Base-by-base conservation (phyloP, 139 green algal species). In the Chlorella sp. region DNA sequence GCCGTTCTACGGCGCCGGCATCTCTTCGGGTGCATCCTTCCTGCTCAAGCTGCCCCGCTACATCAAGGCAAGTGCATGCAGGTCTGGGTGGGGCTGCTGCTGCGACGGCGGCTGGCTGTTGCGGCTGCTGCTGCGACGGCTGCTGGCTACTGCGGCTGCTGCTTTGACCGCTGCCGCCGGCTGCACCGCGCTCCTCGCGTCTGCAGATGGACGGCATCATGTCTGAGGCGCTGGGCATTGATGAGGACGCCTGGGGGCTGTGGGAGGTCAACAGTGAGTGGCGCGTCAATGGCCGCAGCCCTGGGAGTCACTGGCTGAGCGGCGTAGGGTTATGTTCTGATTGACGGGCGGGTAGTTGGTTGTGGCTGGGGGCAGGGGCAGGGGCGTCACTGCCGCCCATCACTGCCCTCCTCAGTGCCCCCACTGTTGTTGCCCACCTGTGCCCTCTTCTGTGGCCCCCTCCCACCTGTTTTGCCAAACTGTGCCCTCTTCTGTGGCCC, bases 201-300 rank as follows among this genome's bases (percentile, higher is more conserved):
- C 34, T 67, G 60, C 60, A 67, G 60, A 67, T 67, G 60, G 60
- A 67, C 26, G 69, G 69, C 47, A 38, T 75, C 34, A 55, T 75
- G 69, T 75, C 69, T 30, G 69, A 75, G 69, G 69, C 69, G 23
- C 69, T 75, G 3, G 69, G 20, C 28, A 55, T 75, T 12, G 69
- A 75, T 20, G 32, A 38, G 47, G 36, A 55, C 9, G 34, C 18
- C 23, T 75, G 69, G 69, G 69, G 69, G 4, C 34, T 34, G 34
- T 38, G 47, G 21, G 36, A 75, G 36, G 69, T 72, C 4, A 15
- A 7, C 25, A 67, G 60, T 67, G 60, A 67, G 60, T 30, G 21
- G 25, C 4, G 67, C 67, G 7, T 51, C 6, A 51, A 51, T 9
- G 44, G 6, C 9, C 7, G 44, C 44, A 51, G 44, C 9, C 44